Conservation (phyloP, 2,329 filamentous ascomycete genomes). For the Xylaria sp. region DNA sequence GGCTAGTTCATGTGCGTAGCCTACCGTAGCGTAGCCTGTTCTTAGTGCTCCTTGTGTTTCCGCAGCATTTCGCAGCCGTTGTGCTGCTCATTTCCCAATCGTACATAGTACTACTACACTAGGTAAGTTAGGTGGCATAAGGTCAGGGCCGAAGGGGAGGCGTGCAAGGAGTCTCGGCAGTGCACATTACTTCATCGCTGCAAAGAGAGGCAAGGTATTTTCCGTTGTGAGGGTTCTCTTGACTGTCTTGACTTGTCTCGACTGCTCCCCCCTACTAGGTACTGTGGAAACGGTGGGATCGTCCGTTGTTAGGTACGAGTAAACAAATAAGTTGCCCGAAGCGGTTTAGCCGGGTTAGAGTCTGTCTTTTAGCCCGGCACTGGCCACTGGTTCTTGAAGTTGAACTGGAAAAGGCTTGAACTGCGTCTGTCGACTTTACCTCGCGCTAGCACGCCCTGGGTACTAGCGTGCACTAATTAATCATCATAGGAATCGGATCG, state of each 20-base stretch:
- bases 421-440: too few relatives aligned
- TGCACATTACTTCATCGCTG: not conserved
- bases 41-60: conserved; percentile 6
- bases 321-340: not conserved
- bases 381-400: too few relatives aligned
- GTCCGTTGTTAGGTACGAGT: not conserved
- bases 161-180: not conserved
- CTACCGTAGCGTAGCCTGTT: conserved; percentile 4
- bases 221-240: not conserved
- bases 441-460: not conserved
- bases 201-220: not conserved
- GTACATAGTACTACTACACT: not conserved
- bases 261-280: not conserved
- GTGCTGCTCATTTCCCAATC: conserved; percentile 2
- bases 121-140: not conserved
- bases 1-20: conserved; percentile 6
- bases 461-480: not conserved
- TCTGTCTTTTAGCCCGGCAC: not conserved
- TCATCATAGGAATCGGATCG: not conserved
- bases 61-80: conserved; percentile 4
- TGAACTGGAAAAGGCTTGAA: too few relatives aligned
- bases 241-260: too few relatives aligned
- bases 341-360: not conserved
- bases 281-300: not conserved
- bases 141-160: not conserved